These are phyloP conservation scores for Glycine latifolia DNA, from an alignment of 306 rosid species.

Conservation along the genomic window DNA sequence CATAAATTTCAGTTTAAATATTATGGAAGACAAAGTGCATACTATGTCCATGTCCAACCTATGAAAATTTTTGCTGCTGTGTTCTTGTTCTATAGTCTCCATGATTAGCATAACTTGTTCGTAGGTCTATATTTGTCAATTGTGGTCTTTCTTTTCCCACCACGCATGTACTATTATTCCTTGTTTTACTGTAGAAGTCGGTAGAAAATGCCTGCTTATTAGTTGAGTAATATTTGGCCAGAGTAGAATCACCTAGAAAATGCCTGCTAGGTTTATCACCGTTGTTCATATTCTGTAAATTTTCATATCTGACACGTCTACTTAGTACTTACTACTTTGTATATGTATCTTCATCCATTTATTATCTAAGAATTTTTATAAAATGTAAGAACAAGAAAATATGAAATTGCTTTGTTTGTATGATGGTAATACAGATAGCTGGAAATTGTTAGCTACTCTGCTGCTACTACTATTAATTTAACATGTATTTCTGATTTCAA, in stretches of 20 bases:
- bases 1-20: neutral
- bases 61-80: neutral
- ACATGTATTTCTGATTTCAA: neutral
- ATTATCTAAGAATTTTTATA: neutral
- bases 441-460: neutral
- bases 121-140: neutral
- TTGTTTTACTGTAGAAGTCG: neutral
- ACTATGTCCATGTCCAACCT: slow-evolving; percentile 16
- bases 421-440: neutral
- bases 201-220: neutral
- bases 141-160: neutral
- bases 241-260: slow-evolving; percentile 5
- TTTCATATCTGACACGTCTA: neutral
- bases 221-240: neutral
- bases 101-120: neutral
- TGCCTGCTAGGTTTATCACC: neutral
- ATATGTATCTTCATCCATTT: neutral
- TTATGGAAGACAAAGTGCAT: neutral
- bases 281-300: slow-evolving; percentile 3
- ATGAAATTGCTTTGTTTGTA: slow-evolving; percentile 2
- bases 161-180: neutral
- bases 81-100: neutral
- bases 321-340: slow-evolving; percentile 18
- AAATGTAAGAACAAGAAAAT: slow-evolving; percentile 1
- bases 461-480: neutral